phyloP scores from a whole-genome alignment of 2,329 filamentous ascomycete species.

The Aspergillus aculeatinus region DNA sequence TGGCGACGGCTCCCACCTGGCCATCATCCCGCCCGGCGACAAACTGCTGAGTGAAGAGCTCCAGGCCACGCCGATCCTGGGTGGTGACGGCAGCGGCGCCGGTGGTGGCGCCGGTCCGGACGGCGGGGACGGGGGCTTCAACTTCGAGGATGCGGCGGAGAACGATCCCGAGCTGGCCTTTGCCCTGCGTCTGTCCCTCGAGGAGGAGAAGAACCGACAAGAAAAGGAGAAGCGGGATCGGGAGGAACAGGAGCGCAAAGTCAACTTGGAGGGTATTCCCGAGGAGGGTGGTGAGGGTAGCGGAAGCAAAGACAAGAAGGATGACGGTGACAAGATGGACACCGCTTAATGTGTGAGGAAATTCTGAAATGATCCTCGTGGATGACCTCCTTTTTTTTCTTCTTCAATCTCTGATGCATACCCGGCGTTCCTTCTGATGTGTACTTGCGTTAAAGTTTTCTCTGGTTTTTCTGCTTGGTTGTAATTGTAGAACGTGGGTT shows the following conservation, averaged over 20 bases:
- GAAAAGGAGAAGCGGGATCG: constrained; percentile 80
- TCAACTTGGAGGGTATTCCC: constrained; percentile 75
- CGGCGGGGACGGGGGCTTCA: constrained; percentile 58
- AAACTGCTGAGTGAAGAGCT: constrained; percentile 92
- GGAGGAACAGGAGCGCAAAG: constrained; percentile 69
- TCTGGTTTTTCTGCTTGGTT: constrained; percentile 17
- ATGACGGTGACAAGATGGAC: constrained; percentile 80
- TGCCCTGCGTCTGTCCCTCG: constrained; percentile 94
- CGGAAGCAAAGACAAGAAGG: constrained; percentile 55
- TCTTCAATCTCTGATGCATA: constrained; percentile 31
- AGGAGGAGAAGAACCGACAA: constrained; percentile 93
- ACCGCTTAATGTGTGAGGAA: constrained; percentile 61
- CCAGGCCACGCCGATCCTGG: constrained; percentile 82
- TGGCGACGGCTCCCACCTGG: constrained; percentile 85
- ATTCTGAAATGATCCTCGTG: constrained; percentile 17
- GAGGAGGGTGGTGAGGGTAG: constrained; percentile 71
- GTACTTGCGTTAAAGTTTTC: constrained; percentile 4
- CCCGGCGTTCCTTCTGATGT: constrained; percentile 31
- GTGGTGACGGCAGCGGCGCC: constrained; percentile 70
- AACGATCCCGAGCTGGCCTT: constrained; percentile 87
- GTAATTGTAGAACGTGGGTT: constrained; percentile 21
- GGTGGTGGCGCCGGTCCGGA: constrained; percentile 47
- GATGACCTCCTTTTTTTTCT: constrained; percentile 21
- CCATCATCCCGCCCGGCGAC: constrained; percentile 84
- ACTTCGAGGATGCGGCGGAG: constrained; percentile 82